Evolutionary conservation across 192 early-diverging fungal genomes (phyloP).

Genomic region (Chytriomyces hyalinus): DNA sequence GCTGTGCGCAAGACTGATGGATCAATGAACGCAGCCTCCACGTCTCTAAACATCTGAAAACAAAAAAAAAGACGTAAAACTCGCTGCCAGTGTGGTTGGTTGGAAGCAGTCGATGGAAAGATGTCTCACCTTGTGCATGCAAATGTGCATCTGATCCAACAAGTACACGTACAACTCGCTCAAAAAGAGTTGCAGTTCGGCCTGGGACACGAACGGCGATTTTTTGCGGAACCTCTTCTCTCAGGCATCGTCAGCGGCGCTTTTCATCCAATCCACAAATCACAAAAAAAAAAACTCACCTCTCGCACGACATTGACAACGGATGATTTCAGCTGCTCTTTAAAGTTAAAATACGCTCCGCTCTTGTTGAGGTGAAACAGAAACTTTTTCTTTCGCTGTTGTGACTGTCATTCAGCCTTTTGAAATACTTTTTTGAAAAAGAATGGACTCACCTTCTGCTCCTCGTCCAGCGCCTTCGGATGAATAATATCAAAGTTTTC

Average conservation of each 20-base stretch:
- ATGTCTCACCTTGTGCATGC: constrained; percentile 48
- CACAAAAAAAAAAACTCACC: constrained; percentile 29
- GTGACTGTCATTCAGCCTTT: neutral
- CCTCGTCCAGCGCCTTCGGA: constrained; percentile 34
- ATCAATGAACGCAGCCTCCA: constrained; percentile 38
- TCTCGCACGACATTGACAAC: constrained; percentile 64
- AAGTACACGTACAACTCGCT: constrained; percentile 66
- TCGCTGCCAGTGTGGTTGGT: neutral
- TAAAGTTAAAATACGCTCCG: constrained; percentile 64
- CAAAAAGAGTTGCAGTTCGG: constrained; percentile 64
- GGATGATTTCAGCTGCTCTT: constrained; percentile 62
- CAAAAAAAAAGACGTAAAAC: neutral
- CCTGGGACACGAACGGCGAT: constrained; percentile 54
- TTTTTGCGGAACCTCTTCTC: constrained; percentile 53
- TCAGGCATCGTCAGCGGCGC: constrained; percentile 15
- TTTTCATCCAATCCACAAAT: neutral
- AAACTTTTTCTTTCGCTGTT: constrained; percentile 58
- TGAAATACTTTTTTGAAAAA: constrained; percentile 3
- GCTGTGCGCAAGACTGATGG: constrained; percentile 45
- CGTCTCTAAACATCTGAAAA: constrained; percentile 50
- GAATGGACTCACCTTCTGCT: constrained; percentile 42
- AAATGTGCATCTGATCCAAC: constrained; percentile 61
- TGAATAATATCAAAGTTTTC: constrained; percentile 31
- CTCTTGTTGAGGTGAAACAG: constrained; percentile 65
- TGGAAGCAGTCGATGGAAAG: neutral